Conservation (phyloP, 2,329 filamentous ascomycete species). For the Lasiodiplodia theobromae region DNA sequence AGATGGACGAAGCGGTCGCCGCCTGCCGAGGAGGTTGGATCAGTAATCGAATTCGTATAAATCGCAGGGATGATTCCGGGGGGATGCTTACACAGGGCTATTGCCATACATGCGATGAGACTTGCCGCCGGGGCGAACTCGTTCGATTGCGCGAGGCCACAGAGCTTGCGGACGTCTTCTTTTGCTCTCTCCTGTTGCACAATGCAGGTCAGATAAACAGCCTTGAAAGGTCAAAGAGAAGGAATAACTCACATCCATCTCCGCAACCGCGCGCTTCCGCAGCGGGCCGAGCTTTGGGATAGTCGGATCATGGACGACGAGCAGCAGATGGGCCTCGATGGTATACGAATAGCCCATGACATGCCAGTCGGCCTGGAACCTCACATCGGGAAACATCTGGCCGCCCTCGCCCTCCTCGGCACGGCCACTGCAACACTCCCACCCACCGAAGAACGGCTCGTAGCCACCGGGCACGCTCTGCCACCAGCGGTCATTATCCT, state of each 20-base stretch:
- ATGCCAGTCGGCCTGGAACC: slow-evolving; percentile 45
- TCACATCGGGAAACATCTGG: slow-evolving; percentile 42
- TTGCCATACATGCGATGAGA: slow-evolving; percentile 47
- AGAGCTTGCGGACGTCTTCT: slow-evolving; percentile 40
- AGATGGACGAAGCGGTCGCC: slow-evolving; percentile 25
- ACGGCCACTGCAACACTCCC: neutral
- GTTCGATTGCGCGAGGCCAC: slow-evolving; percentile 45
- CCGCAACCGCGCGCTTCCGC: slow-evolving; percentile 41
- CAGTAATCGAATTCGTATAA: neutral
- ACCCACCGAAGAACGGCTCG: slow-evolving; percentile 39
- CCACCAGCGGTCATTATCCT: slow-evolving; percentile 45
- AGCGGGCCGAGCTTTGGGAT: slow-evolving; percentile 47
- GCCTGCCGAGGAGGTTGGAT: neutral
- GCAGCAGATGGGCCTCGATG: slow-evolving; percentile 44
- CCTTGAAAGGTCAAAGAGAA: neutral
- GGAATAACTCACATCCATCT: slow-evolving; percentile 38
- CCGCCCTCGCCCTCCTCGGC: neutral
- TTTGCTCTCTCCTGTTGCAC: slow-evolving; percentile 6
- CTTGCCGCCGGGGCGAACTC: slow-evolving; percentile 44
- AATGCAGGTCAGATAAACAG: neutral
- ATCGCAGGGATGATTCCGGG: too few species aligned
- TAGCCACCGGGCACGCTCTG: slow-evolving; percentile 43
- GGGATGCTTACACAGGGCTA: slow-evolving; percentile 40
- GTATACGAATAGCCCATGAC: slow-evolving; percentile 40
- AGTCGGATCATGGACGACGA: slow-evolving; percentile 46